Percentiles rank a stretch among this genome's conserved stretches.
Evolutionary conservation across 2,329 filamentous ascomycete species (phyloP).

Genomic region (Phyllosticta capitalensis): DNA sequence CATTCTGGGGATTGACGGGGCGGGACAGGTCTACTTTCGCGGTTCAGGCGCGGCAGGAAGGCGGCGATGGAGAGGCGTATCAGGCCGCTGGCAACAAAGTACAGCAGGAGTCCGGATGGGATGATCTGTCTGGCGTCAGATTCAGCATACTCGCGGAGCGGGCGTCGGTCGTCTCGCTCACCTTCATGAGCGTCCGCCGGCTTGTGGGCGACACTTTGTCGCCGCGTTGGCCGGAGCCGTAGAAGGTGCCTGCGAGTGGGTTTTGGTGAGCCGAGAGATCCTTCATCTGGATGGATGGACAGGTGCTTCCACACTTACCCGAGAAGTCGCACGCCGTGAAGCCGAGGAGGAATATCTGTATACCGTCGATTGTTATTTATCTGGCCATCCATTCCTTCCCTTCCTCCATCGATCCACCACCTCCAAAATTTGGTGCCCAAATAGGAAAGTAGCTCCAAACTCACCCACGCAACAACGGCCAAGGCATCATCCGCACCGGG

Average conservation of each 20-base stretch:
- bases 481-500: slow-evolving; percentile 24
- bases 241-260: neutral
- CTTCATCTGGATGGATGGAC: too few relatives aligned
- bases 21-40: slow-evolving; percentile 21
- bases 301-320: neutral
- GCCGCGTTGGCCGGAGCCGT: neutral
- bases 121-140: slow-evolving; percentile 12
- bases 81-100: slow-evolving; percentile 23
- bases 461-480: slow-evolving; percentile 19
- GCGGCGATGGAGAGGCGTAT: slow-evolving; percentile 27
- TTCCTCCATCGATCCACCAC: too few relatives aligned
- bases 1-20: neutral
- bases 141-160: neutral
- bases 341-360: slow-evolving; percentile 1
- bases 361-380: too few relatives aligned
- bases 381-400: too few relatives aligned
- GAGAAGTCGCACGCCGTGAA: slow-evolving; percentile 4
- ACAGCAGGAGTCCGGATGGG: slow-evolving; percentile 14
- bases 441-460: neutral
- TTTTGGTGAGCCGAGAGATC: too few relatives aligned
- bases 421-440: too few relatives aligned
- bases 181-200: neutral
- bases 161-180: neutral
- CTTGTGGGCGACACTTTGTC: neutral
- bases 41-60: slow-evolving; percentile 27